These are phyloP conservation scores for Fragaria vesca DNA, from an alignment of 306 rosid genomes.

Conservation along the genomic window DNA sequence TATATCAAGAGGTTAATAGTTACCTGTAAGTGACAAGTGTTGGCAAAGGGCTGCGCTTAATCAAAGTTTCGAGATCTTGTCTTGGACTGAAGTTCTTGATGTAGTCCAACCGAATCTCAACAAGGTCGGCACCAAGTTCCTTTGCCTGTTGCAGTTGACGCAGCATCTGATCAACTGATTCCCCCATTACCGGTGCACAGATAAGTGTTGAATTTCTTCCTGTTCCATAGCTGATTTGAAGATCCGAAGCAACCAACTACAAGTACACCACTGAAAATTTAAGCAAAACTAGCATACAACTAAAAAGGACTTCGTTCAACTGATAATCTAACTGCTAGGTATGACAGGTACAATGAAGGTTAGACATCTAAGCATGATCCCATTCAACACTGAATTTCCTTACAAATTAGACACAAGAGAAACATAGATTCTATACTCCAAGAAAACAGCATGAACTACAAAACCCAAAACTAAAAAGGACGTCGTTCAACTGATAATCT, in stretches of 20 bases:
- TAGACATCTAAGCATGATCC: not conserved
- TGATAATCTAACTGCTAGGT: not conserved
- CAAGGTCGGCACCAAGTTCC: conserved; percentile 48
- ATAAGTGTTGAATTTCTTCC: conserved; percentile 43
- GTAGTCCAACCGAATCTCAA: conserved; percentile 53
- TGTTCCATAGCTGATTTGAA: conserved; percentile 14
- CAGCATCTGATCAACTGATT: conserved; percentile 43
- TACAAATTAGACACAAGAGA: not conserved
- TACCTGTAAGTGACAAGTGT: conserved; percentile 54
- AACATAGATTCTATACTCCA: not conserved
- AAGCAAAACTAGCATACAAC: not conserved
- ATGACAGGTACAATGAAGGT: not conserved
- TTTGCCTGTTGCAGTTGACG: conserved; percentile 42
- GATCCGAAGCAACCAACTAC: conserved; percentile 31
- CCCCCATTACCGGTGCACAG: conserved; percentile 49
- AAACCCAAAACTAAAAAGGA: not conserved
- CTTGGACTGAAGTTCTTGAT: conserved; percentile 45
- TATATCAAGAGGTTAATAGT: not conserved
- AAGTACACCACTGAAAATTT: not conserved
- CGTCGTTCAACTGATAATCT: not conserved
- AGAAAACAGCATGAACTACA: not conserved
- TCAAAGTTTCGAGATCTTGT: conserved; percentile 36
- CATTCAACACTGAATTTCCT: not conserved
- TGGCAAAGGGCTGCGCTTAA: conserved; percentile 39
- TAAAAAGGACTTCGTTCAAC: not conserved